Evolutionary conservation across 176 grass and related monocot species (phyloP).

Genomic region (Thinopyrum elongatum): DNA sequence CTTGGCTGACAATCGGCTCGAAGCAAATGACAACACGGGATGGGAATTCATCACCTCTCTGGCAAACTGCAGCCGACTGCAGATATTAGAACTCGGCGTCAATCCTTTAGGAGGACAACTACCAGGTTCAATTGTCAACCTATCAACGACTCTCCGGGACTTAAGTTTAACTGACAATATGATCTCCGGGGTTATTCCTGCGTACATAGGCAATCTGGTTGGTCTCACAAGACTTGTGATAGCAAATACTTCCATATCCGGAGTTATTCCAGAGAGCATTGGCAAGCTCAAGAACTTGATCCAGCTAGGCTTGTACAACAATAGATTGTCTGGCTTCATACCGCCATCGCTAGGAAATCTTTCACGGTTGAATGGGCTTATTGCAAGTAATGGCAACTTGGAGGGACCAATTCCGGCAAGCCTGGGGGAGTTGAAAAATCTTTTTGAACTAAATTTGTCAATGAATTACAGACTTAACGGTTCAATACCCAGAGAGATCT

Average conservation of each 20-base stretch:
- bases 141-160: not conserved
- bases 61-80: not conserved
- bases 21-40: not conserved
- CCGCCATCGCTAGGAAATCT: not conserved
- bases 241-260: not conserved
- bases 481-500: not conserved
- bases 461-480: not conserved
- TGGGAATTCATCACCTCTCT: constrained; percentile 32
- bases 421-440: not conserved
- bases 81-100: not conserved
- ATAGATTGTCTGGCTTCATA: not conserved
- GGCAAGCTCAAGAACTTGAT: not conserved
- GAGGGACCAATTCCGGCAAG: not conserved
- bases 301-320: not conserved
- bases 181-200: not conserved
- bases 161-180: not conserved
- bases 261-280: not conserved
- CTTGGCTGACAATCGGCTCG: not conserved
- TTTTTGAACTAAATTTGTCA: not conserved
- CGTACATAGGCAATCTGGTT: not conserved
- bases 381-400: not conserved
- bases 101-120: not conserved
- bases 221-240: not conserved
- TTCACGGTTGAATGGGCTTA: not conserved
- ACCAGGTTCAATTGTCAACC: not conserved